These are phyloP conservation scores for Fistulina hepatica DNA, from an alignment of 1,284 basidiomycete genomes.

Conservation along the genomic window DNA sequence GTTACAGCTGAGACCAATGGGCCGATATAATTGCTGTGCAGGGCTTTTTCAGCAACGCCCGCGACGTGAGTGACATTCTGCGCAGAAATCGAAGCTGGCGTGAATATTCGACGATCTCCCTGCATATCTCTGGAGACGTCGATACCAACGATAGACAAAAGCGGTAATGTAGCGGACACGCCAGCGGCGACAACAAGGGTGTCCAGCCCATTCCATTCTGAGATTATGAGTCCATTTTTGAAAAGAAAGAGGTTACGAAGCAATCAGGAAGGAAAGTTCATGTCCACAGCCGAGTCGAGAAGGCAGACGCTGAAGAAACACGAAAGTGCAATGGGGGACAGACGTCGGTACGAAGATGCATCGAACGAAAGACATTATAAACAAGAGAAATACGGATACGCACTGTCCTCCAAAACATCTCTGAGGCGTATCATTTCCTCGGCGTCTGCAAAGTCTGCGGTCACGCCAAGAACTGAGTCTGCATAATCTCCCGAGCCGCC, in stretches of 20 bases:
- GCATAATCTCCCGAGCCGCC: too few relatives aligned
- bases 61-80: constrained; percentile 43
- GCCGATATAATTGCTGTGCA: constrained; percentile 54
- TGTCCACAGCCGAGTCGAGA: too few relatives aligned
- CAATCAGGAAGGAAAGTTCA: too few relatives aligned
- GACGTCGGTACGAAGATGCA: too few relatives aligned
- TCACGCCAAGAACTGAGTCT: constrained; percentile 31
- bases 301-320: too few relatives aligned
- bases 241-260: too few relatives aligned
- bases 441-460: constrained; percentile 57
- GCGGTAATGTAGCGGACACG: constrained; percentile 71
- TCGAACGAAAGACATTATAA: too few relatives aligned
- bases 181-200: constrained; percentile 81
- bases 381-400: constrained; percentile 16
- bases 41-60: constrained; percentile 42
- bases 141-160: constrained; percentile 65
- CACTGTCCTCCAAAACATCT: constrained; percentile 45
- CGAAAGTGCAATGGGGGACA: too few relatives aligned
- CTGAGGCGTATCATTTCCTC: constrained; percentile 63
- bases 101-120: too few relatives aligned
- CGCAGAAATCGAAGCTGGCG: too few relatives aligned
- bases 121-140: constrained; percentile 30
- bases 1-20: constrained; percentile 54
- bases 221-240: neutral
- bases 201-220: constrained; percentile 77